Conservation (phyloP, 176 grass and related monocot species). For the Dactylis glomerata region DNA sequence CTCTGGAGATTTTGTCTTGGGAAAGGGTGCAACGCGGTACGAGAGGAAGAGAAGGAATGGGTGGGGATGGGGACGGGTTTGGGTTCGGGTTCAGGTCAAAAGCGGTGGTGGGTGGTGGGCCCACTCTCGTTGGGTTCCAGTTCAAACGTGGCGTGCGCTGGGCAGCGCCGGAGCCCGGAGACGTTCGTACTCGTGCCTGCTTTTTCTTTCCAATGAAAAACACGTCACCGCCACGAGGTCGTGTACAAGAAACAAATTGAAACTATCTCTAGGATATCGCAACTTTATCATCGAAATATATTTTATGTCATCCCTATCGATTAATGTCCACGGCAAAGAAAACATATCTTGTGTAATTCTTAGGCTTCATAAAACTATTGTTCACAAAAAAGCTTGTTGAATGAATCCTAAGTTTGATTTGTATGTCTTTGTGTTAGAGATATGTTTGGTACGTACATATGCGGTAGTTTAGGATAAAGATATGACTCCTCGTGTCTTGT, state of each 20-base stretch:
- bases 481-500: no score
- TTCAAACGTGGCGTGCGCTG: not conserved
- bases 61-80: not conserved
- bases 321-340: no score
- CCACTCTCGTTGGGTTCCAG: not conserved
- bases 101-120: not conserved
- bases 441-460: no score
- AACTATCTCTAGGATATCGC: not conserved
- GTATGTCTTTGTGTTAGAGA: no score
- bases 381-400: no score
- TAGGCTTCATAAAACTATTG: no score
- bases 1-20: conserved; percentile 4
- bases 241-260: not conserved
- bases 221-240: not conserved
- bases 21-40: not conserved
- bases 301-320: no score
- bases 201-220: no score
- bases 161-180: not conserved
- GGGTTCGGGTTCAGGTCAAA: not conserved
- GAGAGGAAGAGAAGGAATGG: not conserved
- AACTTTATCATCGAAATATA: no score
- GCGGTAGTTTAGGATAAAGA: no score
- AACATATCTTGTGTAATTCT: no score
- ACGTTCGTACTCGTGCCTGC: not conserved
- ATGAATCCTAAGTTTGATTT: no score